Base-by-base conservation (phyloP, 1,284 basidiomycete genomes). In the Chalciporus sp. region DNA sequence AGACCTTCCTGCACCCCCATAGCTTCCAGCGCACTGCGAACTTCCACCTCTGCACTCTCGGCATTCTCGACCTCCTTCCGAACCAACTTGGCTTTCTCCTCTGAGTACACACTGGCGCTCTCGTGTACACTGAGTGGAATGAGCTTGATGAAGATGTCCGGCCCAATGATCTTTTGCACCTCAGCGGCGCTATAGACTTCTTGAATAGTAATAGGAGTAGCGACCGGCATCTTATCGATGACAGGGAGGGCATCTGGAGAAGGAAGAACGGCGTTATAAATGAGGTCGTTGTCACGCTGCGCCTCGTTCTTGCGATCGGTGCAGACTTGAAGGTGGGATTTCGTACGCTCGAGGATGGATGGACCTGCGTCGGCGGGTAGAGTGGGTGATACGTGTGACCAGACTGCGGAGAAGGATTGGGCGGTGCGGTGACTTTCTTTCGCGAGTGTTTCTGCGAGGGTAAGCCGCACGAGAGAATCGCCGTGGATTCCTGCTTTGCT, bases 11-110 rank as follows among this genome's bases (percentile, higher is more conserved):
- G 90, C 14, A 99, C 81, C 1, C 91, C 91, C 56, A 97, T 75
- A 37, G 88, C 86, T 43, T 97, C 95, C 33, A 99, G 73, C 14
- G 86, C 85, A 44, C 91, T 91, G 57, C 85, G 78, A 33, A 86
- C 82, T 70, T 97, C 93, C 1, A 79, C 88, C 63, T 98, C 94
- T 0, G 90, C 88, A 12, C 85, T 72, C 58, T 98, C 95, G 0
- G 86, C 86, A 44, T 87, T 84, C 77, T 98, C 95, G 1, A 91
- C 88, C 69, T 98, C 95, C 2, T 80, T 85, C 37, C 97, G 82
- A 1, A 94, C 93, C 23, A 99, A 78, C 73, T 99, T 98, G 14
- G 96, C 97, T 74, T 99, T 98, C 76, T 99, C 97, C 71, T 99
- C 96, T 1, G 94, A 96, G 73, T 99, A 99, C 16, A 99, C 86